Conservation (phyloP, 257 asterid species). For the Solanum lycopersicoides region DNA sequence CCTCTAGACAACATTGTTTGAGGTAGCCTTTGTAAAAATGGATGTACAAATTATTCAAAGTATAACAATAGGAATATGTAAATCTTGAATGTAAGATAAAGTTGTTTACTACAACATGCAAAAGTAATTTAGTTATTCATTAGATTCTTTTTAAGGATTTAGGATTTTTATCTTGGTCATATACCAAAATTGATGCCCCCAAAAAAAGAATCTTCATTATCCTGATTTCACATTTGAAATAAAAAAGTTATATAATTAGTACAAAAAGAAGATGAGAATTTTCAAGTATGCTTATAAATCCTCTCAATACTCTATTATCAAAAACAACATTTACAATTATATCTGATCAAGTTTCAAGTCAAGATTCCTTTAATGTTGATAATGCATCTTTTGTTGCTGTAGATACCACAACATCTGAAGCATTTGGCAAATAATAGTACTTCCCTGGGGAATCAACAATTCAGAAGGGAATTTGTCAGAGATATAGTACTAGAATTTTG, state of each 20-base stretch:
- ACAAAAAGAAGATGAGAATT: too few relatives aligned
- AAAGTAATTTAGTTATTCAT: background rate
- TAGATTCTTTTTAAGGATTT: background rate
- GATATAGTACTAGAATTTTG: background rate
- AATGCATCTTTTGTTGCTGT: slow-evolving; percentile 77
- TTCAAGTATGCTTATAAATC: too few relatives aligned
- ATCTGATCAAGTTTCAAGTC: background rate
- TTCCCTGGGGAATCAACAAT: background rate
- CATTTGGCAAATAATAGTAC: slow-evolving; percentile 49
- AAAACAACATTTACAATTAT: background rate
- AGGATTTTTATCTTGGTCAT: background rate
- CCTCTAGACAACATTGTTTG: background rate
- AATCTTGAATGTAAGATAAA: background rate
- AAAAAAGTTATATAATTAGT: too few relatives aligned
- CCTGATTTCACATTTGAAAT: too few relatives aligned
- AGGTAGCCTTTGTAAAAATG: background rate
- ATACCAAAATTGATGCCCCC: too few relatives aligned
- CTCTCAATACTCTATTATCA: background rate
- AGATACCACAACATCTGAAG: slow-evolving; percentile 42
- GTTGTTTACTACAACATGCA: background rate
- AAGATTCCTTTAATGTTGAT: slow-evolving; percentile 61
- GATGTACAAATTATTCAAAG: background rate
- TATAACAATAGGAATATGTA: background rate
- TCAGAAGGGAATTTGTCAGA: background rate
- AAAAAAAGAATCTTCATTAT: too few relatives aligned